These are phyloP conservation scores for Epichloe baconii DNA, from an alignment of 2,329 filamentous ascomycete species.

Conservation along the genomic window DNA sequence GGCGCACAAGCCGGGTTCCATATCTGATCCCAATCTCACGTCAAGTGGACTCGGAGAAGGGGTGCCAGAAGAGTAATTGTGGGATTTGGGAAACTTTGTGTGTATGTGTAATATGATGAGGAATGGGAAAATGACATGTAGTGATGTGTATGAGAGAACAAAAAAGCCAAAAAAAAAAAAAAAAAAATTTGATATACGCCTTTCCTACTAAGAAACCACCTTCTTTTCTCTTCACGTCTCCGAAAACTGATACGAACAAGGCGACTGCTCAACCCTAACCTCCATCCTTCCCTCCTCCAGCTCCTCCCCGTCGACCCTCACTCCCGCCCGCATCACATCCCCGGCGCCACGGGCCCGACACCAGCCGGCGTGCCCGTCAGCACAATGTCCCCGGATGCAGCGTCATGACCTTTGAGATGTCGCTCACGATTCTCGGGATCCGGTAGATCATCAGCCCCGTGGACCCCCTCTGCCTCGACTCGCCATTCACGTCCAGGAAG, in stretches of 20 bases:
- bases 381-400: conserved; percentile 80
- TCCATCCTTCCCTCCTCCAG: conserved; percentile 75
- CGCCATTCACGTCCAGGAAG: conserved; percentile 71
- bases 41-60: too few species aligned
- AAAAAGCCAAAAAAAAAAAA: too few species aligned
- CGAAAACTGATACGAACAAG: conserved; percentile 61
- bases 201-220: too few species aligned
- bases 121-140: too few species aligned
- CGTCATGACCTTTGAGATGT: conserved; percentile 92
- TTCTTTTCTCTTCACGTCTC: conserved; percentile 42
- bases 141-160: too few species aligned
- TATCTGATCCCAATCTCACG: conserved; percentile 42
- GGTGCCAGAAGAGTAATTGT: too few species aligned
- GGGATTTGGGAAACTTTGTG: too few species aligned
- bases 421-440: conserved; percentile 74
- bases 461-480: conserved; percentile 68
- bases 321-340: conserved; percentile 74
- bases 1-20: conserved; percentile 47
- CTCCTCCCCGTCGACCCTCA: conserved; percentile 69
- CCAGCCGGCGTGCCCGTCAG: conserved; percentile 97
- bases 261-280: conserved; percentile 68
- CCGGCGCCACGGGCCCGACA: conserved; percentile 72
- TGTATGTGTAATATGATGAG: too few species aligned
- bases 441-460: conserved; percentile 91
- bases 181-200: too few species aligned